These are phyloP conservation scores for Adansonia gregorii DNA, from an alignment of 441 rosid species.

Conservation along the genomic window DNA sequence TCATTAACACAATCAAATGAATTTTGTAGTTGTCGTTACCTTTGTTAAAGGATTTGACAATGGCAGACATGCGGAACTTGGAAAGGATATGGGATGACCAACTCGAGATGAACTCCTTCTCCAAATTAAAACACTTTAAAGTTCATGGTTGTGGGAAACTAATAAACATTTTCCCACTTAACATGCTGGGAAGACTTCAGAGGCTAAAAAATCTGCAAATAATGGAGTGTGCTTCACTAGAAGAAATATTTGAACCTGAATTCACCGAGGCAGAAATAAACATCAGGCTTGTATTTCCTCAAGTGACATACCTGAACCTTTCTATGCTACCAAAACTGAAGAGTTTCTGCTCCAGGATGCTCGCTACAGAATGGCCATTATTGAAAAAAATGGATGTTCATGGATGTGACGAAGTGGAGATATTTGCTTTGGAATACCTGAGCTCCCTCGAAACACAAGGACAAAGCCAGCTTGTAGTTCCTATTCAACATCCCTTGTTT, in stretches of 20 bases:
- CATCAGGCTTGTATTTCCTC: constrained; percentile 19
- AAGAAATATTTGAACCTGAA: constrained; percentile 11
- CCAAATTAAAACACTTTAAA: constrained; percentile 7
- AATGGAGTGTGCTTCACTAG: constrained; percentile 14
- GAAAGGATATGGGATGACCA: constrained; percentile 18
- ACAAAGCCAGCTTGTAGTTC: neutral
- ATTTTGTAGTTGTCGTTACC: constrained; percentile 3
- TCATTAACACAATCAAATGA: constrained; percentile 7
- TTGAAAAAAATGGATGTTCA: constrained; percentile 19
- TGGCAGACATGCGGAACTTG: constrained; percentile 9
- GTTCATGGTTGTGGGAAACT: constrained; percentile 12
- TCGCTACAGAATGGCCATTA: constrained; percentile 21
- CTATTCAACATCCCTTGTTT: constrained; percentile 12
- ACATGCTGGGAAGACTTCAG: constrained; percentile 18
- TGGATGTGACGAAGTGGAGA: constrained; percentile 17
- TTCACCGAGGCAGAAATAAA: neutral
- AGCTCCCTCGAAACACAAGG: neutral
- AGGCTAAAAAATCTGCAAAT: constrained; percentile 14
- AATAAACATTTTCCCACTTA: constrained; percentile 5
- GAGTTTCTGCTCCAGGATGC: constrained; percentile 24
- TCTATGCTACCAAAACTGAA: constrained; percentile 24
- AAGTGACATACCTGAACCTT: constrained; percentile 23
- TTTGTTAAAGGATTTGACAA: constrained; percentile 14
- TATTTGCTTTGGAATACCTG: neutral
- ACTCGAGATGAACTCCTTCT: constrained; percentile 13